These are phyloP conservation scores for Capsicum pubescens DNA, from an alignment of 257 asterid genomes.

Conservation along the genomic window DNA sequence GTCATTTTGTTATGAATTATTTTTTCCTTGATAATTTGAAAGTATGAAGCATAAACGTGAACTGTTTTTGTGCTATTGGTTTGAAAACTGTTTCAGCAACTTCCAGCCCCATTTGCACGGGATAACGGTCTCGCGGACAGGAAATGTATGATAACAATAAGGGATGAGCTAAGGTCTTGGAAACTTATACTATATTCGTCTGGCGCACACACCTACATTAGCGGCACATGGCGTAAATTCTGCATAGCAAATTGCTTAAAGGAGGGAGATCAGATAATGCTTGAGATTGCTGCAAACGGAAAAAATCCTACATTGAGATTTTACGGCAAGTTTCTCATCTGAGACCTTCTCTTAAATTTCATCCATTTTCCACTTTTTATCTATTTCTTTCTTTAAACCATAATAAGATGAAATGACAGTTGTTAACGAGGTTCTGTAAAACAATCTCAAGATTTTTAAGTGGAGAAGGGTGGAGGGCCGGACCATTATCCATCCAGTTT, in stretches of 20 bases:
- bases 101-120: too few relatives aligned
- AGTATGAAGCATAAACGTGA: not conserved
- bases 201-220: not conserved
- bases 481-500: not conserved
- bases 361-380: not conserved
- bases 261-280: conserved; percentile 13
- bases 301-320: not conserved
- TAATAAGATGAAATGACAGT: not conserved
- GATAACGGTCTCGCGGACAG: too few relatives aligned
- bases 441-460: not conserved
- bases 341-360: conserved; percentile 3
- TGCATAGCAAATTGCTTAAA: not conserved
- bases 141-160: not conserved
- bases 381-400: not conserved
- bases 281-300: not conserved
- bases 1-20: not conserved
- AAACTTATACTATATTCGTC: not conserved
- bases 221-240: not conserved
- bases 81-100: too few relatives aligned
- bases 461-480: not conserved
- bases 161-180: conserved; percentile 5
- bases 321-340: conserved; percentile 16
- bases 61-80: not conserved
- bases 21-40: not conserved
- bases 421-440: not conserved